Conservation (phyloP, 108 stramenopile genomes). For the Schizochytrium sp. region DNA sequence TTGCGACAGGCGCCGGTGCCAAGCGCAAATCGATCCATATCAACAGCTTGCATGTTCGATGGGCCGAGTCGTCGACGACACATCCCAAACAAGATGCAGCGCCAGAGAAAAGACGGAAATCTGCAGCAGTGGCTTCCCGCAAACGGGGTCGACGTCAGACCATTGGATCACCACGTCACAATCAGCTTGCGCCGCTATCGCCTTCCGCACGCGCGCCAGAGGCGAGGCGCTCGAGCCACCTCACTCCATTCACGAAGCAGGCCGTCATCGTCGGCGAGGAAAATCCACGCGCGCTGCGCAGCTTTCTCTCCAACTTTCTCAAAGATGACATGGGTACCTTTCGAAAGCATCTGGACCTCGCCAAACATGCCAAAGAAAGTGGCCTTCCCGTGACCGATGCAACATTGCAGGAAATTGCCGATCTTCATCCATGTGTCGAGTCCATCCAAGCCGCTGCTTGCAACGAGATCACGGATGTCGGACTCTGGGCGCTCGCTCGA, state of each 20-base stretch:
- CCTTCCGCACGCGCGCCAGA: not conserved
- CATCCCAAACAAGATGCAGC: not conserved
- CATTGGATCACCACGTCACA: not conserved
- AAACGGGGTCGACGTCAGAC: not conserved
- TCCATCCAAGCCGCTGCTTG: not conserved
- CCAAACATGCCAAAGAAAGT: not conserved
- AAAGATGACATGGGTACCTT: not conserved
- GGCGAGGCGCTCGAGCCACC: not conserved
- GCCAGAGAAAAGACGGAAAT: not conserved
- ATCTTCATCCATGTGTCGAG: not conserved
- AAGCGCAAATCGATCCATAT: not conserved
- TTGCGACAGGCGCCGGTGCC: not conserved
- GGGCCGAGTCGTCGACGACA: not conserved
- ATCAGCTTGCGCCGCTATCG: not conserved
- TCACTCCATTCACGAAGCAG: not conserved
- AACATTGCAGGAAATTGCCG: not conserved
- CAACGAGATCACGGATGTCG: slow-evolving; percentile 12
- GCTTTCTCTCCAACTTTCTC: not conserved
- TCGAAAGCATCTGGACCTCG: not conserved
- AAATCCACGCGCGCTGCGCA: not conserved
- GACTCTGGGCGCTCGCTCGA: not conserved
- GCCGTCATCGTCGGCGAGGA: not conserved
- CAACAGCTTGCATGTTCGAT: not conserved
- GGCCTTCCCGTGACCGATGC: not conserved
- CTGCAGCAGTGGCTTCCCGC: not conserved